phyloP scores from a whole-genome alignment of 1,284 basidiomycete genomes.

The Sparassis latifolia region DNA sequence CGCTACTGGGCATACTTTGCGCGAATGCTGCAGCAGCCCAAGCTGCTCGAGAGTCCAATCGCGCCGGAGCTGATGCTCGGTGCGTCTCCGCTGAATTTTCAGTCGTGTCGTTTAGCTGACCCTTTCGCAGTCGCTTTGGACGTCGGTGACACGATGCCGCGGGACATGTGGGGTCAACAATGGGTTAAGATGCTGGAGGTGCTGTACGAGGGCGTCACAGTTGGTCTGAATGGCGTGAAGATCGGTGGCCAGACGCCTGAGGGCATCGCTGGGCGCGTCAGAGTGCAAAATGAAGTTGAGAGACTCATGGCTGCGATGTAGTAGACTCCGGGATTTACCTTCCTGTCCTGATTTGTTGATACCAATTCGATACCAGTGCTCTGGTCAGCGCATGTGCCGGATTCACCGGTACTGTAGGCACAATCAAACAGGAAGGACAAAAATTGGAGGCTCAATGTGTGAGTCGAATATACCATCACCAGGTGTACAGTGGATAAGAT shows the following conservation, averaged over 20 bases:
- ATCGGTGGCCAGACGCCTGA: slow-evolving; percentile 53
- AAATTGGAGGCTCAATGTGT: too few species aligned
- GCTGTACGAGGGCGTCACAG: slow-evolving; percentile 56
- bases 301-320: slow-evolving; percentile 34
- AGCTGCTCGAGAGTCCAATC: slow-evolving; percentile 46
- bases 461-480: too few species aligned
- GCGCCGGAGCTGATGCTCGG: slow-evolving; percentile 64
- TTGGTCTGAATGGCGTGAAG: slow-evolving; percentile 35
- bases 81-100: slow-evolving; percentile 26
- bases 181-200: slow-evolving; percentile 71
- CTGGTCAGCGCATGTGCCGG: too few species aligned
- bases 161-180: slow-evolving; percentile 68
- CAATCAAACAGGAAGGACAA: too few species aligned
- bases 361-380: too few species aligned
- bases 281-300: slow-evolving; percentile 62
- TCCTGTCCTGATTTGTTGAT: too few species aligned
- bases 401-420: too few species aligned
- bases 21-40: slow-evolving; percentile 45
- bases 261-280: slow-evolving; percentile 51
- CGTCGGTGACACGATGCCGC: slow-evolving; percentile 58
- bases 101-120: slow-evolving; percentile 15
- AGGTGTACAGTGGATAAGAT: too few species aligned
- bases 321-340: too few species aligned
- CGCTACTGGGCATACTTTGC: slow-evolving; percentile 67
- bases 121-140: slow-evolving; percentile 57